Conservation (phyloP, 345 rosid genomes). For the Melaleuca quinquenervia region DNA sequence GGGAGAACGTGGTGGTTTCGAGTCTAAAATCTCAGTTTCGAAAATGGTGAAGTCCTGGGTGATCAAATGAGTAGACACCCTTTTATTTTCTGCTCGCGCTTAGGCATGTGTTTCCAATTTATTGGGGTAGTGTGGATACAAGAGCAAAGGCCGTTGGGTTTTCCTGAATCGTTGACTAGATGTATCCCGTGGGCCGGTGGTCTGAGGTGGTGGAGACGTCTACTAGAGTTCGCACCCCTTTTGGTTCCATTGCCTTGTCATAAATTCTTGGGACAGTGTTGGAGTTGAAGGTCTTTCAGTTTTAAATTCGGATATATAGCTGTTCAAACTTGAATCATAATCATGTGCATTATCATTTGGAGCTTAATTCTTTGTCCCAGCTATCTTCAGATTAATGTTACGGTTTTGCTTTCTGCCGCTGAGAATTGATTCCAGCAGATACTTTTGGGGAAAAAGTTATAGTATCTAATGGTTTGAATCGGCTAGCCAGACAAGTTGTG, state of each 20-base stretch:
- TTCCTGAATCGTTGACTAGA: neutral
- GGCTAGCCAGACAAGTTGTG: neutral
- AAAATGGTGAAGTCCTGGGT: neutral
- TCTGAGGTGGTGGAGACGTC: neutral
- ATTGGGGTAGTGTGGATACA: neutral
- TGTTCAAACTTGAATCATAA: neutral
- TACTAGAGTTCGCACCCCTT: neutral
- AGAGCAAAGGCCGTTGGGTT: neutral
- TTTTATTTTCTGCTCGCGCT: neutral
- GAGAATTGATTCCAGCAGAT: neutral
- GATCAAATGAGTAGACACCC: neutral
- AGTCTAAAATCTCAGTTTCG: neutral
- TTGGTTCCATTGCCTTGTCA: neutral
- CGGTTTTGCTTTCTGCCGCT: neutral
- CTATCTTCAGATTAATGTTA: neutral
- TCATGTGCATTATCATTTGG: neutral
- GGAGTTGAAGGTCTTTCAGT: neutral
- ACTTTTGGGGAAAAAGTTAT: neutral
- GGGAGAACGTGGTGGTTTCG: neutral
- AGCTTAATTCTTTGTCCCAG: neutral
- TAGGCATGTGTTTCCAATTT: neutral
- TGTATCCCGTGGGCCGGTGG: neutral
- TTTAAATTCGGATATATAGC: neutral
- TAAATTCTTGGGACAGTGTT: neutral
- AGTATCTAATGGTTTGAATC: neutral